Evolutionary conservation across 129 eudicot species (phyloP).

Genomic region (Arctium minus): DNA sequence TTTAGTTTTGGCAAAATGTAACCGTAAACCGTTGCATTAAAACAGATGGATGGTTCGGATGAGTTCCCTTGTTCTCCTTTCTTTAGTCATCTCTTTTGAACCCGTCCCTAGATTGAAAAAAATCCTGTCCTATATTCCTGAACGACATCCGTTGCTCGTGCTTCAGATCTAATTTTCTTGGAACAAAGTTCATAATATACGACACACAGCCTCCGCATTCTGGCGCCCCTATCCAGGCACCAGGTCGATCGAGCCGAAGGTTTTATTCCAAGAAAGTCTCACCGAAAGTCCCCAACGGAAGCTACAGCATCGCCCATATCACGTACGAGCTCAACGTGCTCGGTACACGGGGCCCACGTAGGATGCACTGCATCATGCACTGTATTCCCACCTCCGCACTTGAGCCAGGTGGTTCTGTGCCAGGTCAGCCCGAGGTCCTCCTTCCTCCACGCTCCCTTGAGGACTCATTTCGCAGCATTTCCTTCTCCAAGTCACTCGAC

Average conservation of each 20-base stretch:
- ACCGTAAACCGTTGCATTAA: not conserved
- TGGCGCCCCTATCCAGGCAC: slow-evolving; percentile 48
- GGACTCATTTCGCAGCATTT: slow-evolving; percentile 75
- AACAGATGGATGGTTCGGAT: too few species aligned
- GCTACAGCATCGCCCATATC: slow-evolving; percentile 71
- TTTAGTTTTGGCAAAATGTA: not conserved
- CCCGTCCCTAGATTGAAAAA: too few species aligned
- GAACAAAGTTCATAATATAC: slow-evolving; percentile 79
- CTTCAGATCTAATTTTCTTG: slow-evolving; percentile 79
- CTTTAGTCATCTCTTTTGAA: too few species aligned
- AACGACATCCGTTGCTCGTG: not conserved
- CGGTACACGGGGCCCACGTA: slow-evolving; percentile 82
- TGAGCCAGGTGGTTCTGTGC: slow-evolving; percentile 66
- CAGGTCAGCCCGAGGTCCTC: slow-evolving; percentile 74
- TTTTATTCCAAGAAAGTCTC: slow-evolving; percentile 76
- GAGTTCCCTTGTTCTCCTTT: too few species aligned
- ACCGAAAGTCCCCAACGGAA: slow-evolving; percentile 77
- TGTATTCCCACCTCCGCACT: slow-evolving; percentile 72
- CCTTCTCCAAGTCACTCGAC: slow-evolving; percentile 75
- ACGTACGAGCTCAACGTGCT: slow-evolving; percentile 78
- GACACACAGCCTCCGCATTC: slow-evolving; percentile 81
- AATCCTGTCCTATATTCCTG: too few species aligned
- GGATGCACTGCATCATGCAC: slow-evolving; percentile 87
- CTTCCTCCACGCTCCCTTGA: slow-evolving; percentile 65
- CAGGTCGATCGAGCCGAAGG: slow-evolving; percentile 73